Conservation (phyloP, 345 rosid genomes). For the Eucalyptus caleyi region DNA sequence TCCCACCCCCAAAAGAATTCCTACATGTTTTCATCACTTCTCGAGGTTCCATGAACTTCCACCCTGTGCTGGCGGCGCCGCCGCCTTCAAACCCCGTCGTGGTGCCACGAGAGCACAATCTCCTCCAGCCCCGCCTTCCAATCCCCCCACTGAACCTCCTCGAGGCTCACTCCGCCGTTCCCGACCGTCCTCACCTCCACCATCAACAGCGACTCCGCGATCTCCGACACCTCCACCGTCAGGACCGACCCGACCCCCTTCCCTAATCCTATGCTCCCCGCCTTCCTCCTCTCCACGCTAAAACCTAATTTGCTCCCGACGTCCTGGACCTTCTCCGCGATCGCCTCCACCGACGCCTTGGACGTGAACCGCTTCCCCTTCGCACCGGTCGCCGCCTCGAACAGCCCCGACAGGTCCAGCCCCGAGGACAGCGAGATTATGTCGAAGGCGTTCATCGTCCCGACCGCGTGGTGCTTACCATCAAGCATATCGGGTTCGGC, state of each 20-base stretch:
- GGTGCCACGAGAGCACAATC: constrained; percentile 53
- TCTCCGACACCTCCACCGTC: constrained; percentile 36
- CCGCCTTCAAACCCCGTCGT: constrained; percentile 7
- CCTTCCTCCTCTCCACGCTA: constrained; percentile 44
- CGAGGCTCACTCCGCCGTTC: constrained; percentile 23
- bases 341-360: constrained; percentile 28
- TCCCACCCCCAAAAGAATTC: neutral
- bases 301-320: constrained; percentile 64
- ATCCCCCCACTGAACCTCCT: constrained; percentile 55
- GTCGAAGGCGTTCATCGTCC: constrained; percentile 55
- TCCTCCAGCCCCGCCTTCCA: constrained; percentile 50
- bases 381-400: constrained; percentile 23
- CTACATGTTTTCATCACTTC: neutral
- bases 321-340: constrained; percentile 45
- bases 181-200: constrained; percentile 46
- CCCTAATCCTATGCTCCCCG: constrained; percentile 43
- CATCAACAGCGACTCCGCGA: constrained; percentile 33
- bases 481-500: neutral
- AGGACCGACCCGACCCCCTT: constrained; percentile 32
- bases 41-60: neutral
- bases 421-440: constrained; percentile 67
- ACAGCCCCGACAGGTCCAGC: constrained; percentile 60
- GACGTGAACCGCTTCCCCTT: constrained; percentile 57
- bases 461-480: neutral
- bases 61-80: neutral